Evolutionary conservation across 768 basidiomycete genomes (phyloP), one percentile per base, ranked within the genome.

Genomic region (Phaeotremella skinneri): DNA sequence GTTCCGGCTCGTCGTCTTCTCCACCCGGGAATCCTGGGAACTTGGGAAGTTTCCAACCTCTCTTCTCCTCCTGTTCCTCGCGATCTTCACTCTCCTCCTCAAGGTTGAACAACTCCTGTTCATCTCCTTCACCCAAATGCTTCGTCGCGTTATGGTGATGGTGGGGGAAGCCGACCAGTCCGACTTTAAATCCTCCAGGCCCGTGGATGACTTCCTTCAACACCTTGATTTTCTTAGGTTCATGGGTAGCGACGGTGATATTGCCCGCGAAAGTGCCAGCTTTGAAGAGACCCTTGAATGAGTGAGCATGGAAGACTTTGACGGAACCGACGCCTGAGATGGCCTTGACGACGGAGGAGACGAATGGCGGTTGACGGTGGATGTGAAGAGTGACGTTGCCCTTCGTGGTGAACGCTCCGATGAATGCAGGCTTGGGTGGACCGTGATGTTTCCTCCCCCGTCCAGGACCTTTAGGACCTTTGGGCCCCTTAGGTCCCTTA

Each of bases 271-370:
- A 39, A 6, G 64, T 61, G 2, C 49, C 61, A 17, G 62, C 58
- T 39, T 62, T 41, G 60, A 63, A 69, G 29, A 61, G 56, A 16
- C 71, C 71, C 20, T 61, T 49, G 56, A 69, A 69, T 25, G 56
- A 61, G 6, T 56, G 25, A 39, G 58, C 58, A 25, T 59, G 43
- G 4, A 39, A 29, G 43, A 69, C 48, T 26, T 42, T 32, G 2
- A 73, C 58, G 7, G 52, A 34, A 13, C 64, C 66, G 1, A 60
- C 52, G 37, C 61, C 58, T 25, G 71, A 56, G 47, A 58, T 43
- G 1, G 71, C 61, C 37, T 59, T 56, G 52, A 65, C 59, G 27
- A 55, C 47, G 26, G 61, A 52, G n/a, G 55, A 61, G 32, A 55
- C 47, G 53, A 52, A 51, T 4, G 23, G 37, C 16, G 58, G 61